These are phyloP conservation scores for Keithomyces neogunnii DNA, from an alignment of 2,329 filamentous ascomycete species.

Conservation along the genomic window DNA sequence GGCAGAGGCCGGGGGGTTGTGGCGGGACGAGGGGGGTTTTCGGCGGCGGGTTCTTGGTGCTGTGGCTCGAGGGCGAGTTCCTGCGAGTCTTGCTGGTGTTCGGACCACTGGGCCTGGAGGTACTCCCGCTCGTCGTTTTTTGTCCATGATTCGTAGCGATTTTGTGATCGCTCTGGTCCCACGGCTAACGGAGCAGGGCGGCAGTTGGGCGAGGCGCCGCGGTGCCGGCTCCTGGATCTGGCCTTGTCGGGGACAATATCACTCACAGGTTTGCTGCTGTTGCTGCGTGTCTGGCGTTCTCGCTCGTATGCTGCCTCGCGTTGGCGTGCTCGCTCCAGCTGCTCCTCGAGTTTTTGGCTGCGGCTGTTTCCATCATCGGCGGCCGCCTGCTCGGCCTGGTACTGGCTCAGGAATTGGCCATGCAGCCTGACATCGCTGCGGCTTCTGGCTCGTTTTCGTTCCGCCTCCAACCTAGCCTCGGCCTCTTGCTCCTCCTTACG, in stretches of 20 bases:
- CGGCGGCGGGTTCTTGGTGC: not conserved
- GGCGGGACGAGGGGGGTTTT: not conserved
- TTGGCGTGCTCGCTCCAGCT: constrained; percentile 54
- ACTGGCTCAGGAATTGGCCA: constrained; percentile 81
- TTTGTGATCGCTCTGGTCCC: constrained; percentile 16
- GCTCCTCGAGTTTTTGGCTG: constrained; percentile 66
- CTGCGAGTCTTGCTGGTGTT: constrained; percentile 28
- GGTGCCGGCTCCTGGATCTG: constrained; percentile 16
- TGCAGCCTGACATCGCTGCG: constrained; percentile 62
- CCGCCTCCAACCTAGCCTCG: constrained; percentile 57
- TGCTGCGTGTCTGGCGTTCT: constrained; percentile 38
- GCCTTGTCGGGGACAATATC: constrained; percentile 10
- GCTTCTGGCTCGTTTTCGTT: constrained; percentile 53
- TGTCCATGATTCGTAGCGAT: constrained; percentile 55
- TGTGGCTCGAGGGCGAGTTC: constrained; percentile 14
- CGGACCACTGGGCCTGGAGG: constrained; percentile 45
- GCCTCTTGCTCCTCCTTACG: constrained; percentile 65
- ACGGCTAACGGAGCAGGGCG: constrained; percentile 1
- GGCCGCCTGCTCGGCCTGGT: constrained; percentile 58
- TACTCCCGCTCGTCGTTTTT: constrained; percentile 57
- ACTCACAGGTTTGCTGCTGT: constrained; percentile 18
- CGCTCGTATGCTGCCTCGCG: constrained; percentile 55
- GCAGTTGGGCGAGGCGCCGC: constrained; percentile 1
- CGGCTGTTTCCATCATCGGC: constrained; percentile 20
- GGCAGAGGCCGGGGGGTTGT: constrained; percentile 34